phyloP scores from a whole-genome alignment of 176 grass and related monocot species.

The Musa troglodytarum region DNA sequence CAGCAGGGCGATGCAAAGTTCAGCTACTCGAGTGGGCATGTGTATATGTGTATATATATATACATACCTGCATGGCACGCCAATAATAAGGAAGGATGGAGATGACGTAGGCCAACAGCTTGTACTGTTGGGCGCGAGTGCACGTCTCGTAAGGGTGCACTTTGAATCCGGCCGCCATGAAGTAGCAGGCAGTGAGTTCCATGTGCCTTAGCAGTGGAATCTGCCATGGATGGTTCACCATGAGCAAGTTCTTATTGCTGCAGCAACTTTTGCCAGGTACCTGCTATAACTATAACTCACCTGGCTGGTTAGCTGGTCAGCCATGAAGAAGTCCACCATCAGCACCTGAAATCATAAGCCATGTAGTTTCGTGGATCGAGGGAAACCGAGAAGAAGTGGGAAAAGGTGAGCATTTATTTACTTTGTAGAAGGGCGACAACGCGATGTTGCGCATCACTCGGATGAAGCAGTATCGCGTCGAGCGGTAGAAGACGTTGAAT shows the following conservation, averaged over 20 bases:
- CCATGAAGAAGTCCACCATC: slow-evolving; percentile 98
- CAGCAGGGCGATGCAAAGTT: too few relatives aligned
- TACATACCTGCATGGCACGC: slow-evolving; percentile 87
- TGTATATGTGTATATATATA: background rate
- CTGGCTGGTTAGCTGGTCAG: slow-evolving; percentile 97
- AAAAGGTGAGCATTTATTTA: slow-evolving; percentile 1
- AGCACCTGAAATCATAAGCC: slow-evolving; percentile 37
- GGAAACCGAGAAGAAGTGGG: background rate
- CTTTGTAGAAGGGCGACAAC: slow-evolving; percentile 80
- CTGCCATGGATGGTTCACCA: slow-evolving; percentile 17
- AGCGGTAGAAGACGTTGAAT: slow-evolving; percentile 77
- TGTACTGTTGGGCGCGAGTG: slow-evolving; percentile 46
- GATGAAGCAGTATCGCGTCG: slow-evolving; percentile 74
- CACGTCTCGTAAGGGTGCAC: slow-evolving; percentile 47
- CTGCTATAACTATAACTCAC: slow-evolving; percentile 17
- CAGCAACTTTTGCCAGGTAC: background rate
- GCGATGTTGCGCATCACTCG: slow-evolving; percentile 71
- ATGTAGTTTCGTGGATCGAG: too few relatives aligned
- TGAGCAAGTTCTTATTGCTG: background rate
- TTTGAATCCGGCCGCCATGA: slow-evolving; percentile 58
- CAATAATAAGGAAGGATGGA: slow-evolving; percentile 97
- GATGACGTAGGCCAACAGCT: slow-evolving; percentile 55
- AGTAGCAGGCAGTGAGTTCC: slow-evolving; percentile 75
- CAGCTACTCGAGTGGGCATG: too few relatives aligned
- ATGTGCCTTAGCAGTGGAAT: slow-evolving; percentile 75